A percentile compares a stretch with the other conserved stretches of the same genome.
phyloP scores from a whole-genome alignment of 768 basidiomycete genomes.

The Mrakia gelida region DNA sequence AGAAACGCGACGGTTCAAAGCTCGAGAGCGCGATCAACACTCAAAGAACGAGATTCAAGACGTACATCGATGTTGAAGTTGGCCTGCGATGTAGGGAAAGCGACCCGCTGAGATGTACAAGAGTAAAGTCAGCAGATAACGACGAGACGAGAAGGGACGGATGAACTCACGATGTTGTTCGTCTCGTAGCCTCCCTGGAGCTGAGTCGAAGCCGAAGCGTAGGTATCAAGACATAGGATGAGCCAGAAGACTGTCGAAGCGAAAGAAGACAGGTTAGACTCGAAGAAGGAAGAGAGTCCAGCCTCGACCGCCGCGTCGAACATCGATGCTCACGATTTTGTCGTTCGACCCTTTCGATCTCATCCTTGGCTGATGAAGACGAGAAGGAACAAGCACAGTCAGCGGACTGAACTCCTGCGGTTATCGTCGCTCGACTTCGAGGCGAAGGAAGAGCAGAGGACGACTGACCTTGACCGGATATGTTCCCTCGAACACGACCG shows the following conservation, averaged over 20 bases:
- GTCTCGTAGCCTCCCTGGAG: background rate
- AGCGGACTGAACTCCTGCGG: background rate
- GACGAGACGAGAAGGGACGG: background rate
- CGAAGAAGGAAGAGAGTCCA: background rate
- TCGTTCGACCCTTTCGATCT: conserved; percentile 8
- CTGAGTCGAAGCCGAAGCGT: background rate
- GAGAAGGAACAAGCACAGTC: background rate
- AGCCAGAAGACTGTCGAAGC: background rate
- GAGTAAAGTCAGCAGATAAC: background rate
- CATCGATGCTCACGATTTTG: background rate
- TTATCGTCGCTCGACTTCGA: background rate
- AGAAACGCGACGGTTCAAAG: background rate
- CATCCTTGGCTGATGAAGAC: background rate
- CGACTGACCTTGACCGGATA: background rate
- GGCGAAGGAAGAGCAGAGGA: background rate
- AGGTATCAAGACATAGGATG: background rate
- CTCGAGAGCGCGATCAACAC: background rate
- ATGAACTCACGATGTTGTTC: background rate
- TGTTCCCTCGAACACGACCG: background rate
- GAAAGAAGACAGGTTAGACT: background rate
- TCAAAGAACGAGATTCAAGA: too few species aligned
- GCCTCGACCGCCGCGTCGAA: background rate
- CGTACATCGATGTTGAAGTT: background rate
- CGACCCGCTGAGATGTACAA: background rate
- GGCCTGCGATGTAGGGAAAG: background rate